These are phyloP conservation scores for Parietichytrium sp. DNA, from an alignment of 108 stramenopile species.

Conservation along the genomic window DNA sequence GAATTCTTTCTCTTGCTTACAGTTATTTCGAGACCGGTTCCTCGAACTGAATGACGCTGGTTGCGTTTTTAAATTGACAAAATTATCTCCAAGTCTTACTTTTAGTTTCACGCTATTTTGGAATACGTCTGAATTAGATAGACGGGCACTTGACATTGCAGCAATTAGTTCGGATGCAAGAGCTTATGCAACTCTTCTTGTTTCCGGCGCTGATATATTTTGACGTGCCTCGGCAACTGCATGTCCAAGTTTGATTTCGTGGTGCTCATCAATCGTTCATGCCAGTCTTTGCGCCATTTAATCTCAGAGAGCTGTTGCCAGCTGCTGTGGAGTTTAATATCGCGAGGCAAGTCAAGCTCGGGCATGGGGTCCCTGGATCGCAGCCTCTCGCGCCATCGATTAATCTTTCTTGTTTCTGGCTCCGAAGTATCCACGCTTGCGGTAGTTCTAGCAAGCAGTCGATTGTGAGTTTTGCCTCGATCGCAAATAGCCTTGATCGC, in stretches of 20 bases:
- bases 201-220: constrained; percentile 27
- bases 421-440: constrained; percentile 31
- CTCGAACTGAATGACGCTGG: too few relatives aligned
- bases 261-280: neutral
- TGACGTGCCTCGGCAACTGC: constrained; percentile 14
- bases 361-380: constrained; percentile 30
- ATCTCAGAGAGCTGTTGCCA: constrained; percentile 13
- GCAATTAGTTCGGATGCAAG: too few relatives aligned
- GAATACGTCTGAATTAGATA: too few relatives aligned
- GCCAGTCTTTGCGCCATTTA: constrained; percentile 40
- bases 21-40: too few relatives aligned
- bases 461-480: constrained; percentile 25
- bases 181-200: constrained; percentile 24
- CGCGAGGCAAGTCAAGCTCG: constrained; percentile 8
- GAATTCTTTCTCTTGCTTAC: too few relatives aligned
- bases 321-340: constrained; percentile 19
- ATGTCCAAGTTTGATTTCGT: constrained; percentile 35
- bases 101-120: too few relatives aligned
- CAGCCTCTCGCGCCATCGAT: constrained; percentile 1
- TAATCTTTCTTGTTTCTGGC: constrained; percentile 11
- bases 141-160: too few relatives aligned
- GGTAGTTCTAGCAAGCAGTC: neutral
- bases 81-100: too few relatives aligned
- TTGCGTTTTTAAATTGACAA: too few relatives aligned
- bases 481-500: constrained; percentile 25